Conservation (phyloP, 192 early-diverging fungal genomes). For the Phycomyces blakesleeanus region DNA sequence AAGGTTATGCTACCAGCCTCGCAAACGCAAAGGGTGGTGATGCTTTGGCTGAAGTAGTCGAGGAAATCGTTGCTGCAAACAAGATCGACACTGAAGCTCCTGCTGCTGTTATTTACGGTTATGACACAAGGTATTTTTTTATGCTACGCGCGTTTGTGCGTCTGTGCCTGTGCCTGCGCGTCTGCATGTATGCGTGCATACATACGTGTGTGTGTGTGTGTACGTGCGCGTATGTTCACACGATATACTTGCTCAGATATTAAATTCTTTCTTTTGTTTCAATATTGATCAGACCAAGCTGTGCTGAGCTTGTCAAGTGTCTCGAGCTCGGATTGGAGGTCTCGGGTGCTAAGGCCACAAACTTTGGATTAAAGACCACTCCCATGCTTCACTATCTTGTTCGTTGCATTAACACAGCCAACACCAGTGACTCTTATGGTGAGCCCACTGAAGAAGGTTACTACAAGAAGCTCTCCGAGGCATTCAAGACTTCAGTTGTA, state of each 20-base stretch:
- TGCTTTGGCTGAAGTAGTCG: conserved; percentile 56
- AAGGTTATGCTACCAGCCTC: conserved; percentile 81
- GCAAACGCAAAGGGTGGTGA: conserved; percentile 79
- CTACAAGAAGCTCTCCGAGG: conserved; percentile 82
- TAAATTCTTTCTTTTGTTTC: too few species aligned
- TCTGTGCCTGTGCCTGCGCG: too few species aligned
- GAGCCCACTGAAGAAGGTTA: conserved; percentile 88
- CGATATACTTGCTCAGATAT: too few species aligned
- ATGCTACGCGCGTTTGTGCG: not conserved
- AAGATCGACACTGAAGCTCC: conserved; percentile 66
- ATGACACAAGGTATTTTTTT: conserved; percentile 83
- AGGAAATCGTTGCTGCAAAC: conserved; percentile 57
- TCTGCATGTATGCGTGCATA: too few species aligned
- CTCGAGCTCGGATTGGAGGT: conserved; percentile 80
- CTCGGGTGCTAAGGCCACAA: conserved; percentile 60
- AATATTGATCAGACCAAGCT: conserved; percentile 93
- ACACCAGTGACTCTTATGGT: conserved; percentile 28
- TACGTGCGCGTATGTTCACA: too few species aligned
- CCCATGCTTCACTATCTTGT: conserved; percentile 91
- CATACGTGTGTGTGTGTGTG: too few species aligned
- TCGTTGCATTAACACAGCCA: conserved; percentile 26
- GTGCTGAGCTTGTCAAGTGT: conserved; percentile 72
- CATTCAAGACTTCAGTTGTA: conserved; percentile 81
- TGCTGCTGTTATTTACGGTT: conserved; percentile 78
- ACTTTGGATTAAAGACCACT: conserved; percentile 90